These are phyloP conservation scores for Filobasidium floriforme DNA, from an alignment of 768 basidiomycete genomes.

Conservation along the genomic window DNA sequence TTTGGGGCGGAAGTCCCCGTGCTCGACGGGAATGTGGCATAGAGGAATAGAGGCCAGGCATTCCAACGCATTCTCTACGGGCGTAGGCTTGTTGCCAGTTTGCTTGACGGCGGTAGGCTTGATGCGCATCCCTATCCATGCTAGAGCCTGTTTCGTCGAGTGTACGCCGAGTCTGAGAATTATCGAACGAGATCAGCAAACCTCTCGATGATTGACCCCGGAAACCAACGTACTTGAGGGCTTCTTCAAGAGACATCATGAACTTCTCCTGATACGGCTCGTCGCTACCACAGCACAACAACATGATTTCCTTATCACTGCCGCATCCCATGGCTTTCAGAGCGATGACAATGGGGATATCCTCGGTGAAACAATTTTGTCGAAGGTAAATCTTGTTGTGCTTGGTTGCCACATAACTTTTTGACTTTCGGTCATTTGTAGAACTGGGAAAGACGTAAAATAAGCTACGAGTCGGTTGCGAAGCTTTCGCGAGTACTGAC, in stretches of 20 bases:
- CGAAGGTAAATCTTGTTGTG: constrained; percentile 90
- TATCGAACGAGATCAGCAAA: neutral
- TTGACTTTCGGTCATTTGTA: constrained; percentile 66
- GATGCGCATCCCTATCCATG: constrained; percentile 88
- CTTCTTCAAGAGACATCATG: constrained; percentile 86
- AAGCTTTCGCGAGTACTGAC: constrained; percentile 50
- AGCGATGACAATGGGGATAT: constrained; percentile 90
- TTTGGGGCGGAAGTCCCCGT: constrained; percentile 83
- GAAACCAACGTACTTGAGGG: constrained; percentile 58
- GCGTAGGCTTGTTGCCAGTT: constrained; percentile 51
- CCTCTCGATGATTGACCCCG: neutral
- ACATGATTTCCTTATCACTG: constrained; percentile 93
- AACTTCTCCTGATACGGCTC: constrained; percentile 81
- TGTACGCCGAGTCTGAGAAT: constrained; percentile 52
- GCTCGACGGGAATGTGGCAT: constrained; percentile 85
- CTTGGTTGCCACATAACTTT: constrained; percentile 94
- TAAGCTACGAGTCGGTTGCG: too few relatives aligned
- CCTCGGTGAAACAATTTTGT: constrained; percentile 95
- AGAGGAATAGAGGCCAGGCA: constrained; percentile 95
- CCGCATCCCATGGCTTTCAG: constrained; percentile 94
- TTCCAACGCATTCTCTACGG: constrained; percentile 87
- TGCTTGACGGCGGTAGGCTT: constrained; percentile 61
- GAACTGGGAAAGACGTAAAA: constrained; percentile 60
- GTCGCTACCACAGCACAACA: constrained; percentile 83
- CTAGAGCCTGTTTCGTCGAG: constrained; percentile 85